Evolutionary conservation across 192 early-diverging fungal species (phyloP).

Genomic region (Haplosporangium gracile): DNA sequence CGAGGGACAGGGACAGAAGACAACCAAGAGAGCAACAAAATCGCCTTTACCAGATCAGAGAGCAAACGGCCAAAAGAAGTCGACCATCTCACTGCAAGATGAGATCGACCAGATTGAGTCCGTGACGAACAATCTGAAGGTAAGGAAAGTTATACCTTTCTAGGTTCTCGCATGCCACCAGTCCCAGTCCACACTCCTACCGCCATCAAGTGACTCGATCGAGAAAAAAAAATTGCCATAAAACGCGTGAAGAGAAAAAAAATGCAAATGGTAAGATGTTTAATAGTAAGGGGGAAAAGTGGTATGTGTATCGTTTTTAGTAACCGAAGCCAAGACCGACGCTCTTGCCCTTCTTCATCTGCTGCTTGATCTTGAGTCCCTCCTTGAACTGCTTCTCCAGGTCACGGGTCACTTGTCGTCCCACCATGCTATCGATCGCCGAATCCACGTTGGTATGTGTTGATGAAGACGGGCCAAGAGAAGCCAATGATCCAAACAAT

Average conservation of each 20-base stretch:
- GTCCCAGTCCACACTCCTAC: too few relatives aligned
- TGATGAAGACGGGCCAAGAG: conserved; percentile 5
- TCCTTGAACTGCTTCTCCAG: conserved; percentile 73
- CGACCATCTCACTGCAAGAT: background rate
- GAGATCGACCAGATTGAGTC: background rate
- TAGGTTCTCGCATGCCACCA: too few relatives aligned
- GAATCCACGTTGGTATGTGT: conserved; percentile 39
- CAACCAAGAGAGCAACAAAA: background rate
- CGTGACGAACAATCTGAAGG: background rate
- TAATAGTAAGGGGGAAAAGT: background rate
- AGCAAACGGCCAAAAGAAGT: background rate
- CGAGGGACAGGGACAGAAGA: background rate
- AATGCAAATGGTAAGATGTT: background rate
- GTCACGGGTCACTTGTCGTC: conserved; percentile 63
- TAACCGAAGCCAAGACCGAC: conserved; percentile 65
- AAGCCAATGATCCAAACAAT: conserved; percentile 58
- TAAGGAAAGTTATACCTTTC: background rate
- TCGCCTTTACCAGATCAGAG: background rate
- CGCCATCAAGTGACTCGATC: too few relatives aligned
- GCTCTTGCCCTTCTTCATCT: conserved; percentile 64
- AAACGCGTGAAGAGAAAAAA: background rate
- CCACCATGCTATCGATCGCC: conserved; percentile 66
- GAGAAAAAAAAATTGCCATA: background rate
- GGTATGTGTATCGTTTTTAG: background rate
- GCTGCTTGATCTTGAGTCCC: conserved; percentile 64